phyloP scores from a whole-genome alignment of 2,329 filamentous ascomycete species.

The Botrytis byssoidea region DNA sequence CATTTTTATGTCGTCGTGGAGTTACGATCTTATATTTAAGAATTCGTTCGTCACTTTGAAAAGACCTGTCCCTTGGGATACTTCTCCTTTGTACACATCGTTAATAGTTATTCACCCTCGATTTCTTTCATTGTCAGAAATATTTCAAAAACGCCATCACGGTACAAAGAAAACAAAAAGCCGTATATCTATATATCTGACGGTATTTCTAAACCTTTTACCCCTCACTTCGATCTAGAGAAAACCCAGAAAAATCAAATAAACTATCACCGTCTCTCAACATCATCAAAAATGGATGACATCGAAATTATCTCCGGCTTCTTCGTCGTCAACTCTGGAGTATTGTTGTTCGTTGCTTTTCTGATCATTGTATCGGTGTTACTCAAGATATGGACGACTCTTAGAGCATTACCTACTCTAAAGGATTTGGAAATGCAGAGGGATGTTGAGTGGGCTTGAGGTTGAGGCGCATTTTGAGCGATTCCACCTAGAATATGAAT shows the following conservation, averaged over 20 bases:
- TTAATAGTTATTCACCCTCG: not conserved
- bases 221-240: not conserved
- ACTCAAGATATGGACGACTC: constrained; percentile 10
- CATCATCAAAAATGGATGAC: constrained; percentile 6
- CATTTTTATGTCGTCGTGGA: not conserved
- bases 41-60: not conserved
- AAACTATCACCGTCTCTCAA: too few relatives aligned
- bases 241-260: not conserved
- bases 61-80: not conserved
- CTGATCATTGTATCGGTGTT: constrained; percentile 12
- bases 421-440: constrained; percentile 13
- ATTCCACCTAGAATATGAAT: not conserved
- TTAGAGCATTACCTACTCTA: constrained; percentile 7
- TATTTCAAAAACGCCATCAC: not conserved
- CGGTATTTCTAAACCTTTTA: not conserved
- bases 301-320: constrained; percentile 20
- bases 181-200: not conserved
- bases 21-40: not conserved
- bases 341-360: constrained; percentile 14
- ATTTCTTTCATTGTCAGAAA: not conserved
- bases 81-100: not conserved
- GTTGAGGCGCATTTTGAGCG: not conserved
- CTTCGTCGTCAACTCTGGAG: constrained; percentile 9
- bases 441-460: constrained; percentile 6
- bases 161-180: not conserved